A percentile compares a stretch with the other conserved stretches of the same genome.
These are phyloP conservation scores for Pichia scutulata DNA, from an alignment of 805 yeast species.

Conservation along the genomic window DNA sequence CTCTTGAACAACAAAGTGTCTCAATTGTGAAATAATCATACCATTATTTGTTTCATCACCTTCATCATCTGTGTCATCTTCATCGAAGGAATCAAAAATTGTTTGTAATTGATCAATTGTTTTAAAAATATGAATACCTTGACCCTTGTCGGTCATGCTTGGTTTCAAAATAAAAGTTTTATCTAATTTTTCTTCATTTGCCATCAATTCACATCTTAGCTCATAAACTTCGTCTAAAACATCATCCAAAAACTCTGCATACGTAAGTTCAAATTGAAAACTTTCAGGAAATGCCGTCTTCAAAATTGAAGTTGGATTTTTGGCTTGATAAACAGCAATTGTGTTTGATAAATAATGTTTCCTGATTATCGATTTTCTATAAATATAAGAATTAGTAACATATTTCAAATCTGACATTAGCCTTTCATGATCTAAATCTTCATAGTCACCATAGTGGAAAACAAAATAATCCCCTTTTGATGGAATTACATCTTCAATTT, in stretches of 20 bases:
- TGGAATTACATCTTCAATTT: constrained; percentile 8
- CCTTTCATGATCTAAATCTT: constrained; percentile 72
- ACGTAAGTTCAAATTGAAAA: constrained; percentile 79
- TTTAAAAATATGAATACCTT: constrained; percentile 80
- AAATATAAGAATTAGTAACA: constrained; percentile 71
- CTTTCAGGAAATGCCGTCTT: constrained; percentile 61
- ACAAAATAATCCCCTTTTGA: constrained; percentile 25
- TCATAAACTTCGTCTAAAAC: constrained; percentile 90
- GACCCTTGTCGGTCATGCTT: constrained; percentile 95
- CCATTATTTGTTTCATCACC: constrained; percentile 48
- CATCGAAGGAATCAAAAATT: constrained; percentile 82
- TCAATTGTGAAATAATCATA: constrained; percentile 73
- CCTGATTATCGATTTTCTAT: constrained; percentile 83
- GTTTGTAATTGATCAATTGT: constrained; percentile 73
- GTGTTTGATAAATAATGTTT: constrained; percentile 87
- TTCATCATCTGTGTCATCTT: constrained; percentile 54
- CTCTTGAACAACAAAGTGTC: constrained; percentile 88
- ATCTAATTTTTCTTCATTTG: constrained; percentile 28
- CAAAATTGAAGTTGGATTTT: constrained; percentile 63
- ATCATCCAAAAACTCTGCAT: constrained; percentile 93
- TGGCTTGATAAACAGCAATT: constrained; percentile 63
- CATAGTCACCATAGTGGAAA: constrained; percentile 86
- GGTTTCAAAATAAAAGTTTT: constrained; percentile 89
- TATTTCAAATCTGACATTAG: constrained; percentile 41
- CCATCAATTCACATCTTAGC: constrained; percentile 66